phyloP scores from a whole-genome alignment of 306 rosid genomes.

The Hylodesmum podocarpum region DNA sequence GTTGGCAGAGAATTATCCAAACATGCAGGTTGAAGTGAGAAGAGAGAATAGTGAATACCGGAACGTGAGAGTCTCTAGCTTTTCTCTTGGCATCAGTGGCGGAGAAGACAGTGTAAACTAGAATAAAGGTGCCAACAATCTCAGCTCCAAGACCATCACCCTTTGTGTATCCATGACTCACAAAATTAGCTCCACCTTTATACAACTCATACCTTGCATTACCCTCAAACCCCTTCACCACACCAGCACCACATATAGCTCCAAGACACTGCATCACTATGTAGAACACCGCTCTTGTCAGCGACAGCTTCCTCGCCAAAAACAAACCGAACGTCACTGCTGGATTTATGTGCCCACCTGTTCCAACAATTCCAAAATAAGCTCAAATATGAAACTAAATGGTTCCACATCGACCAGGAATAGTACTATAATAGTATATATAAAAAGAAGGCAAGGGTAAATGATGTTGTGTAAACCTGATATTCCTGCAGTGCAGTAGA shows the following conservation, averaged over 20 bases:
- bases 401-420: no score
- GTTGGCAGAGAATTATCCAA: no score
- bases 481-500: constrained; percentile 93
- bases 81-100: constrained; percentile 95
- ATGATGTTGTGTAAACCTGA: constrained; percentile 45
- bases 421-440: no score
- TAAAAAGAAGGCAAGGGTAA: no score
- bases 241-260: constrained; percentile 92
- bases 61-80: constrained; percentile 92
- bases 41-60: constrained; percentile 53
- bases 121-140: constrained; percentile 92
- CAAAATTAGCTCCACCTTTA: constrained; percentile 76
- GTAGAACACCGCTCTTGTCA: constrained; percentile 80
- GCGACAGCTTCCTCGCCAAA: constrained; percentile 82
- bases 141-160: constrained; percentile 91
- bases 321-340: constrained; percentile 91
- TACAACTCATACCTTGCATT: constrained; percentile 37
- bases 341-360: constrained; percentile 95
- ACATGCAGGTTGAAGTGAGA: no score
- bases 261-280: constrained; percentile 88
- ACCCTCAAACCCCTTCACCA: constrained; percentile 75
- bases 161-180: constrained; percentile 74
- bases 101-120: constrained; percentile 92
- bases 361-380: background rate
- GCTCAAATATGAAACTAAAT: no score